phyloP scores from a whole-genome alignment of 148 eudicot genomes.

The Rhododendron williamsianum region DNA sequence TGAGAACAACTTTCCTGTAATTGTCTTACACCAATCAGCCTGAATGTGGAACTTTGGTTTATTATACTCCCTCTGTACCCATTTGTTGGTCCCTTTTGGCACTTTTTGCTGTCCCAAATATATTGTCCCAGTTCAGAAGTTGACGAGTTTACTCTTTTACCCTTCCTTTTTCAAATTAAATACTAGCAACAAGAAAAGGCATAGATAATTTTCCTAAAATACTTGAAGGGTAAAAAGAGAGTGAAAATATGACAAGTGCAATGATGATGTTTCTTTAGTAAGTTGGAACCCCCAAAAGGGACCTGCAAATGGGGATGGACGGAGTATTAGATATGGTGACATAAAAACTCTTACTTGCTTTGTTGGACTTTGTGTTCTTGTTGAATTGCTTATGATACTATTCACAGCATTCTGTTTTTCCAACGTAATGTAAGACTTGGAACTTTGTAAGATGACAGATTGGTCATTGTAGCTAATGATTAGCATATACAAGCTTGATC shows the following conservation, averaged over 20 bases:
- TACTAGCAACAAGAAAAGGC: not conserved
- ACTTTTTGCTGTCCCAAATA: not conserved
- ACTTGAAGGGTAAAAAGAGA: not conserved
- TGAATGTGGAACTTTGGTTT: not conserved
- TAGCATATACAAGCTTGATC: not conserved
- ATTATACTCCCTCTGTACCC: not conserved
- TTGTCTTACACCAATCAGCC: not conserved
- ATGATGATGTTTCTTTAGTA: not conserved
- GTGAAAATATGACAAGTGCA: not conserved
- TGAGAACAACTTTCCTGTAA: not conserved
- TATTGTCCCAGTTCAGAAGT: not conserved
- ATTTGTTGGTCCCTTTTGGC: no score
- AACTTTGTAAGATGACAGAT: not conserved
- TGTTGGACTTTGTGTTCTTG: not conserved
- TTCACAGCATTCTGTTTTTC: not conserved
- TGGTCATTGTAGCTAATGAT: not conserved
- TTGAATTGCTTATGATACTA: not conserved
- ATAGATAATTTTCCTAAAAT: not conserved
- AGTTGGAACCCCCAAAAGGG: not conserved
- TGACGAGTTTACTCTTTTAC: not conserved
- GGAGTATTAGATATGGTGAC: not conserved
- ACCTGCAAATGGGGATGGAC: not conserved
- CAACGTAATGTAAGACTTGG: not conserved
- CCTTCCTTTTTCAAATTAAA: not conserved
- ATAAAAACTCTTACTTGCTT: not conserved